These are phyloP conservation scores for Puccinia coronata DNA, from an alignment of 1,284 basidiomycete genomes.

Conservation along the genomic window DNA sequence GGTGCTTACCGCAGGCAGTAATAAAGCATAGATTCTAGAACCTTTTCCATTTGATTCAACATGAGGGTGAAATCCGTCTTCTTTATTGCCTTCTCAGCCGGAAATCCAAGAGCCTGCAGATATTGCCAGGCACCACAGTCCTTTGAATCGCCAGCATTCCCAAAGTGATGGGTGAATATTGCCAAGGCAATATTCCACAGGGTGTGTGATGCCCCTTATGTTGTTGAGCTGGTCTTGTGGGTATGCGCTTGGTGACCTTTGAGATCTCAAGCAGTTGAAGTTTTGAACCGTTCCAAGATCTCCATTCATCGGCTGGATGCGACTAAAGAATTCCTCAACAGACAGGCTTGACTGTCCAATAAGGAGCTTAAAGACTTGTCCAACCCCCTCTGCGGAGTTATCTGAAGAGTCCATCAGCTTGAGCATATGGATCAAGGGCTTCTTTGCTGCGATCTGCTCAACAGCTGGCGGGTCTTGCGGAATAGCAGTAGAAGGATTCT, in stretches of 20 bases:
- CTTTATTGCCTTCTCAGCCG: neutral
- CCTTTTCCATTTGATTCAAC: slow-evolving; percentile 13
- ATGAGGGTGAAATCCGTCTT: neutral
- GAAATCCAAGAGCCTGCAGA: neutral
- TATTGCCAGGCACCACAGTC: neutral
- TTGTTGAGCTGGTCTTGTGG: neutral
- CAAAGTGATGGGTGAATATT: slow-evolving; percentile 1
- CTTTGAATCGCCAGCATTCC: neutral
- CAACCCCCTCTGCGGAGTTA: slow-evolving; percentile 11
- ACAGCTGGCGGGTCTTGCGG: neutral
- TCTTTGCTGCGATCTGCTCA: neutral
- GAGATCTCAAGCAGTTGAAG: slow-evolving; percentile 2
- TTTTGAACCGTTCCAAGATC: neutral
- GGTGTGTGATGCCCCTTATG: slow-evolving; percentile 8
- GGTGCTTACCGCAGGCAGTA: slow-evolving; percentile 15
- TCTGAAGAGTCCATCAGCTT: slow-evolving; percentile 24
- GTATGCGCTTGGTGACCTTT: neutral
- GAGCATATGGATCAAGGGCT: slow-evolving; percentile 26
- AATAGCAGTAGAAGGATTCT: neutral
- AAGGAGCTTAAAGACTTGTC: slow-evolving; percentile 15
- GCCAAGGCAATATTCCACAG: slow-evolving; percentile 1
- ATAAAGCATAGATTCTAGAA: slow-evolving; percentile 1
- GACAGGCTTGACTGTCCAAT: neutral
- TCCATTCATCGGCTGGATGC: slow-evolving; percentile 17
- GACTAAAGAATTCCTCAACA: slow-evolving; percentile 7